These are phyloP conservation scores for Uronychia setigera DNA, from an alignment of 73 alveolate genomes.

Conservation along the genomic window DNA sequence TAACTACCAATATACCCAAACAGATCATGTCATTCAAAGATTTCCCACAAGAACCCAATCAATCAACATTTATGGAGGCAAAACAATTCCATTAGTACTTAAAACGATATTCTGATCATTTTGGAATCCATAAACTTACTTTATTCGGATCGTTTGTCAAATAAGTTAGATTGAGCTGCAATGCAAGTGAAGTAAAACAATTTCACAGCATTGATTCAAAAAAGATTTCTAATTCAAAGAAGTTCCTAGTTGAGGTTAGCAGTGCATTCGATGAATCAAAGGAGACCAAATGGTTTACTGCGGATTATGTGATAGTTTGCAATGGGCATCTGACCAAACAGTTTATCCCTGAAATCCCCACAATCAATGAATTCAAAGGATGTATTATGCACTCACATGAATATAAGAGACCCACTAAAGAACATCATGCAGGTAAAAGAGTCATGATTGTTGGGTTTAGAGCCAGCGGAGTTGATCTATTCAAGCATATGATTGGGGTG, in stretches of 20 bases:
- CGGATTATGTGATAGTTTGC: slow-evolving; percentile 26
- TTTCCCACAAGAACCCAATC: neutral
- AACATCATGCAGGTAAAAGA: neutral
- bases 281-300: neutral
- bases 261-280: neutral
- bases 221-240: neutral
- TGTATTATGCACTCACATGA: slow-evolving; percentile 1
- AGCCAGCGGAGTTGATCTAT: neutral
- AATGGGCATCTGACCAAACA: slow-evolving; percentile 11
- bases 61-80: neutral
- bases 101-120: neutral
- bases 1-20: neutral
- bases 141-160: neutral
- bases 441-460: slow-evolving; percentile 12
- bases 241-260: neutral
- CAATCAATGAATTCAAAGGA: slow-evolving; percentile 18
- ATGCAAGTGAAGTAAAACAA: neutral
- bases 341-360: slow-evolving; percentile 5
- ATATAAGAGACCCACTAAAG: neutral
- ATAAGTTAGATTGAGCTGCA: neutral
- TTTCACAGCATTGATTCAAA: neutral
- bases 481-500: neutral
- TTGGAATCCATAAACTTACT: neutral
- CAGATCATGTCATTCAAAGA: neutral
- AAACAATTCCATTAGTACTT: neutral